Base-by-base conservation (phyloP, 2,329 filamentous ascomycete species). In the Fusarium ramigenum region DNA sequence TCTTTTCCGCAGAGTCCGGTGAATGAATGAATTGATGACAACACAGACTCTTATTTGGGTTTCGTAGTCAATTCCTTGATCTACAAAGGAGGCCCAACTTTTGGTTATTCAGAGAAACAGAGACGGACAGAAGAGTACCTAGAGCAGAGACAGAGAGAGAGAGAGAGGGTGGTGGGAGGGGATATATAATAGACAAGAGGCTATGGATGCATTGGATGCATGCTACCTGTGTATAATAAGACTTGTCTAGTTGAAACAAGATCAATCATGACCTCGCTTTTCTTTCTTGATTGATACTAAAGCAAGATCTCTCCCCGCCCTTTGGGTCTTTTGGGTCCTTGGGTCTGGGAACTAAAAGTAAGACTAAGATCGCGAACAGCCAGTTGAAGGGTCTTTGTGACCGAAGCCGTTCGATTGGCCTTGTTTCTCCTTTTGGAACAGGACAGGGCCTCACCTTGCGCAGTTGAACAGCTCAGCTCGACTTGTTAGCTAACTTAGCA, bases 371-470 rank as follows among this genome's bases (percentile, higher is more conserved):
- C 74, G 72, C 63, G 70, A 78, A 70, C 73, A 73, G 73, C 75
- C 66, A 75, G 66, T 66, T 32, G 60, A 66, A 57, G 50, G 64
- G 62, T 69, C 73, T 76, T 72, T 75, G 74, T 71, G 65, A 54
- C 76, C 56, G 71, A 77, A 78, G 58, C 70, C 74, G 75, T 76
- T 77, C 74, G 39, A 63, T 75, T 66, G 32, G 34, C 43, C 63
- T 56, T 50, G 60, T 52, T 63, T 66, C 16, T 52, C 60, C 62
- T 70, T 70, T 74, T 72, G 67, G 49, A 52, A 32, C 32, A 32
- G 32, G 30, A 36, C 49, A 52, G n/a, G 32, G 32, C 49, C 32
- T 44, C 16, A 21, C 9, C 16, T 36, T 42, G 7, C 14, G 39
- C 21, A 42, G 39, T 42, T 25, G 50, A 66, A 52, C 64, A 39